Evolutionary conservation across 805 yeast species (phyloP), one percentile per base, ranked within the genome.

Genomic region (Naumovozyma baii): DNA sequence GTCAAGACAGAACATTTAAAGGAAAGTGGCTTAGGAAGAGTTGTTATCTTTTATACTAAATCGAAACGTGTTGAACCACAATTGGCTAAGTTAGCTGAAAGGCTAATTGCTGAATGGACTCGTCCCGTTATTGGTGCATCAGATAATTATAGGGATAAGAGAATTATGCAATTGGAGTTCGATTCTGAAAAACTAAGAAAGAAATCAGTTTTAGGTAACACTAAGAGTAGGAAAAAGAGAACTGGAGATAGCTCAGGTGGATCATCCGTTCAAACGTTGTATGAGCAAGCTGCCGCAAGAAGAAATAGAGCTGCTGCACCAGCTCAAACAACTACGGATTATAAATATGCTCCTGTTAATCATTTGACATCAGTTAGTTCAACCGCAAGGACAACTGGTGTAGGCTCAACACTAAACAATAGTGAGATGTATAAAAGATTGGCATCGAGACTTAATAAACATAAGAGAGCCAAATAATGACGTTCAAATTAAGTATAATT

Each of bases 301-400:
- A 76, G 96, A 64, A 83, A 83, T 62, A 75, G 97, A 61, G 96
- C 97, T 3, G 95, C 95, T 31, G 90, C 92, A 37, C 97, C 97
- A n/a, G 78, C 81, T 28, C 87, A 90, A 34, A 75, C 92, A 46
- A 81, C 92, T 3, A 76, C 86, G 12, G 94, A 90, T 43, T 88
- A 85, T 67, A 83, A 81, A 54, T 79, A 83, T 55, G 97, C 96
- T 1, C 97, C 97, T 40, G 78, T 71, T 55, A 83, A 83, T 46
- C 77, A 74, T 51, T 58, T 78, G 33, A 70, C 68, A 34, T 41
- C 56, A 2, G 46, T 53, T 25, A 44, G 58, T 59, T 46, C 67
- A 63, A 68, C 62, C 53, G 53, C 64, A 31, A 56, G 57, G 47
- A 52, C 54, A 41, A 62, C 68, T 49, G 76, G 78, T 53, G 72